Conservation (phyloP, 2,329 filamentous ascomycete genomes). For the Mycosphaerella sp. region DNA sequence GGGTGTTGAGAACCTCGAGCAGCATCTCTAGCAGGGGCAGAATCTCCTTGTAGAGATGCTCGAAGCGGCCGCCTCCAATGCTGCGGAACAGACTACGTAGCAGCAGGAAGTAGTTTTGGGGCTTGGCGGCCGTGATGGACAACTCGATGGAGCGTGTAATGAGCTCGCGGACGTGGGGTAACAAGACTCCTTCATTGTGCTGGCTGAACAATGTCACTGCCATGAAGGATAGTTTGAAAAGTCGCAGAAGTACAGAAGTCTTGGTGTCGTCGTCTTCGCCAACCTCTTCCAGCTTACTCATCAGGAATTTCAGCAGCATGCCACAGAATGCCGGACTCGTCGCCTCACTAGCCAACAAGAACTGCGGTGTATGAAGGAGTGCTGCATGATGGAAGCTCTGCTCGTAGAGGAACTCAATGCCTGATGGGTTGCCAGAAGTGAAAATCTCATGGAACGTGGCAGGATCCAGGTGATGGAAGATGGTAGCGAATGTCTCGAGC, state of each 20-base stretch:
- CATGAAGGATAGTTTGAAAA: conserved; percentile 99
- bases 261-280: conserved; percentile 87
- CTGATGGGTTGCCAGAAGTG: conserved; percentile 38
- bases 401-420: conserved; percentile 93
- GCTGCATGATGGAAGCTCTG: conserved; percentile 97
- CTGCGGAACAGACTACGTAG: conserved; percentile 88
- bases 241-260: conserved; percentile 81
- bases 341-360: conserved; percentile 96
- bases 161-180: conserved; percentile 95
- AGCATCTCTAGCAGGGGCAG: conserved; percentile 94
- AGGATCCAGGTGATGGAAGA: conserved; percentile 97
- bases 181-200: conserved; percentile 90
- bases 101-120: conserved; percentile 97
- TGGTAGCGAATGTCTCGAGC: conserved; percentile 93
- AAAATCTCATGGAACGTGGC: conserved; percentile 99
- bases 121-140: conserved; percentile 90
- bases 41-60: conserved; percentile 97
- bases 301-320: conserved; percentile 94
- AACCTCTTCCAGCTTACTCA: conserved; percentile 93
- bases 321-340: conserved; percentile 97
- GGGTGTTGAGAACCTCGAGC: conserved; percentile 90
- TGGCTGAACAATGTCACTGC: conserved; percentile 91
- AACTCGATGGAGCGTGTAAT: conserved; percentile 96
- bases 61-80: conserved; percentile 94
- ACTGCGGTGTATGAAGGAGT: conserved; percentile 91